Evolutionary conservation across 164 flowering plant species (phyloP), one percentile per base, ranked within the genome.

Genomic region (Chloranthus sessilifolius): DNA sequence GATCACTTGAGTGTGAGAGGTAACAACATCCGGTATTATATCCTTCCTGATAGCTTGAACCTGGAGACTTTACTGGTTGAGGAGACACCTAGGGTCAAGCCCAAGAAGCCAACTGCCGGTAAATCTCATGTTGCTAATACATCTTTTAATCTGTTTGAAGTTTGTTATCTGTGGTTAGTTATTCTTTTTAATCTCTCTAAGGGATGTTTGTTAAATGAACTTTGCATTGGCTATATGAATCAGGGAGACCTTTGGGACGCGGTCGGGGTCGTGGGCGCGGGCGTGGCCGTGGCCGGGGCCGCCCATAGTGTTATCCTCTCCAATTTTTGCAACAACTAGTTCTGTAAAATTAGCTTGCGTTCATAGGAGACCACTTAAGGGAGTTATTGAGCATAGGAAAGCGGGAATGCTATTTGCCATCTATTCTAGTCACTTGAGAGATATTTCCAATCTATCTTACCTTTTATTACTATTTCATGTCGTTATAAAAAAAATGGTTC

Each of bases 1-100:
- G 91, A 88, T 71, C 96, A 88, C 67, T 71, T 88, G 43, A 88
- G 96, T 62, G 88, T 88, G 50, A 70, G 96, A 67, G 96, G 96
- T 26, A 88, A 80, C 75, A 88, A 85, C 54, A 85, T 88, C 34
- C 77, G 96, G 2, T 83, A 88, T 47, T 85, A 81, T 50, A 88
- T 88, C 55, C 87, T 88, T 31, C 96, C 96, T 38, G 96, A 88
- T 65, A 85, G 95, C 74, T 64, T 85, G 59, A 88, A 88, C 59
- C 85, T 88, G 6, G 96, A 88, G 71, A 88, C 96, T 10, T 62
- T 88, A 51, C 70, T 88, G 56, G 91, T 85, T 2, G 91, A 88
- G 64, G 97, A 88, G 66, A 76, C 95, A 14, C 97, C 97, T 6
- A 75, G 84, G 63, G 80, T 88, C 53, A 88, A 88, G 73, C 97